Conservation (phyloP, 805 yeast genomes). For the Spathaspora girioi region DNA sequence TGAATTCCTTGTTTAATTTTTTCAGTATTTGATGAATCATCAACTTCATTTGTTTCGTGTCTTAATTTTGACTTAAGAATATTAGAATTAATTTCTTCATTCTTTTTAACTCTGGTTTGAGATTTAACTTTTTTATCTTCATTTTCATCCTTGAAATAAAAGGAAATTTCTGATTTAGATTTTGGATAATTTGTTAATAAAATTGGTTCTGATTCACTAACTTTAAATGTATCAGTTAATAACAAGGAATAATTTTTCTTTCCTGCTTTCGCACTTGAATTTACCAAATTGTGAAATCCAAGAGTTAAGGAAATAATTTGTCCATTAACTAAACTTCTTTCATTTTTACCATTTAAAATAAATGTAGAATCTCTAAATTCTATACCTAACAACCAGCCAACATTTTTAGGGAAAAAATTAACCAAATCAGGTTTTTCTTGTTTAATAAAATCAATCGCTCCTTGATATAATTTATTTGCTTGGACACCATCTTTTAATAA, state of each 20-base stretch:
- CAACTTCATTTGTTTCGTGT: conserved; percentile 68
- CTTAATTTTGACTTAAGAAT: conserved; percentile 76
- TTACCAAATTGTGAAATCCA: conserved; percentile 66
- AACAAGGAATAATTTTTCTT: conserved; percentile 62
- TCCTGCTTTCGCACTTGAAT: conserved; percentile 42
- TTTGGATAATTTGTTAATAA: conserved; percentile 74
- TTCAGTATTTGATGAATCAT: conserved; percentile 61
- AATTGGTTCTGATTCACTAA: conserved; percentile 58
- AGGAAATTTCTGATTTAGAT: conserved; percentile 70
- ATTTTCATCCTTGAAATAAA: conserved; percentile 67
- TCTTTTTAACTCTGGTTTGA: conserved; percentile 24
- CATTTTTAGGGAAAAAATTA: conserved; percentile 64
- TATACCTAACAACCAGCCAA: conserved; percentile 86
- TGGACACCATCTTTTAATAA: conserved; percentile 64
- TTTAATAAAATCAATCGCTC: conserved; percentile 57
- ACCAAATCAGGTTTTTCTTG: conserved; percentile 60
- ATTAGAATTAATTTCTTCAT: conserved; percentile 46
- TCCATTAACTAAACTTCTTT: conserved; percentile 63
- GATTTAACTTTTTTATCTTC: conserved; percentile 40
- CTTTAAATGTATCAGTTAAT: conserved; percentile 76
- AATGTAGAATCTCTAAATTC: conserved; percentile 82
- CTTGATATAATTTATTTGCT: conserved; percentile 64
- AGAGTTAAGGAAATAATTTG: conserved; percentile 71
- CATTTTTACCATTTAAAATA: conserved; percentile 69
- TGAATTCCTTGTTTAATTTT: conserved; percentile 81